Conservation (phyloP, 2,329 filamentous ascomycete genomes). For the Pseudogymnoascus sp. region DNA sequence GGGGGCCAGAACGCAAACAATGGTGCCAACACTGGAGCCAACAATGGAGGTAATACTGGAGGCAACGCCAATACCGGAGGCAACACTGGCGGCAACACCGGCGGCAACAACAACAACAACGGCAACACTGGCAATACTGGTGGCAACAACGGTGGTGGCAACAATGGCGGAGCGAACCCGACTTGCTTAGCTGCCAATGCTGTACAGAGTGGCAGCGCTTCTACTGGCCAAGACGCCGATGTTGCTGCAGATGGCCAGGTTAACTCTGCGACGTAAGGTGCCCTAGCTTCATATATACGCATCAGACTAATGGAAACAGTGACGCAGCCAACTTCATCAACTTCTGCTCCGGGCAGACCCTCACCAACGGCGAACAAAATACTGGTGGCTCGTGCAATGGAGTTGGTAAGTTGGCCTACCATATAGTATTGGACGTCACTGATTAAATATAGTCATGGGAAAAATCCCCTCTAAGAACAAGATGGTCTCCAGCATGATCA, state of each 20-base stretch:
- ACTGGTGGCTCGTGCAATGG: slow-evolving; percentile 51
- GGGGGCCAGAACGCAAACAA: neutral
- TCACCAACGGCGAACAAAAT: slow-evolving; percentile 52
- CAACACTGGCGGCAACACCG: slow-evolving; percentile 24
- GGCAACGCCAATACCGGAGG: slow-evolving; percentile 15
- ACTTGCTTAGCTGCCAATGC: slow-evolving; percentile 32
- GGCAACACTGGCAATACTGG: slow-evolving; percentile 20
- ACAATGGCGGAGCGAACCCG: slow-evolving; percentile 23
- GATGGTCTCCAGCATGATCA: slow-evolving; percentile 27
- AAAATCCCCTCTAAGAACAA: slow-evolving; percentile 25
- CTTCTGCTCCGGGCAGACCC: slow-evolving; percentile 27
- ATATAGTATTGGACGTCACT: neutral
- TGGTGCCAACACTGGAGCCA: slow-evolving; percentile 17
- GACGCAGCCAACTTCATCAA: slow-evolving; percentile 32
- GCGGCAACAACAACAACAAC: slow-evolving; percentile 26
- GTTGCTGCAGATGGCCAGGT: slow-evolving; percentile 25
- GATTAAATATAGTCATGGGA: slow-evolving; percentile 23
- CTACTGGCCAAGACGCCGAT: slow-evolving; percentile 38
- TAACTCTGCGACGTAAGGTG: slow-evolving; percentile 25
- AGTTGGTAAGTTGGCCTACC: slow-evolving; percentile 18
- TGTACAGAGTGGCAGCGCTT: slow-evolving; percentile 18
- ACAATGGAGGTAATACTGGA: slow-evolving; percentile 14
- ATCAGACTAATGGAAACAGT: slow-evolving; percentile 31
- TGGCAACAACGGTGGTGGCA: slow-evolving; percentile 14
- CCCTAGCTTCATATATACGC: neutral